phyloP scores from a whole-genome alignment of 2,329 filamentous ascomycete genomes.

The Drechmeria coniospora region DNA sequence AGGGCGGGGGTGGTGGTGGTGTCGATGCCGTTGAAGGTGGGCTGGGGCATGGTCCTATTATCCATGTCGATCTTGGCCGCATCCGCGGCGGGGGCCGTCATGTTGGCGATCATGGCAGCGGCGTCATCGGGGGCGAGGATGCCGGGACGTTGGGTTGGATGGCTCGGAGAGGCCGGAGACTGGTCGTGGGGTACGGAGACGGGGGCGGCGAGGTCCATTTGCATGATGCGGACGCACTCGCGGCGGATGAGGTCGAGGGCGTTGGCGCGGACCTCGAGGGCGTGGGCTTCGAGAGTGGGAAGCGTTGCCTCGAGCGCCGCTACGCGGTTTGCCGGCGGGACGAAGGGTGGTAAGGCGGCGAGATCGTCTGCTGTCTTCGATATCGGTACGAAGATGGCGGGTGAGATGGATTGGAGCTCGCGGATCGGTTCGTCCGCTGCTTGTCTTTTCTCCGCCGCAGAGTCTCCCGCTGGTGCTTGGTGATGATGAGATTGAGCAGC shows the following conservation, averaged over 20 bases:
- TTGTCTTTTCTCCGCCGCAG: not conserved
- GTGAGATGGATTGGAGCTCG: slow-evolving; percentile 9
- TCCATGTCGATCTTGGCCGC: too few species aligned
- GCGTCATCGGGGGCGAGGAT: slow-evolving; percentile 1
- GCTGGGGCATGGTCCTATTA: slow-evolving; percentile 7
- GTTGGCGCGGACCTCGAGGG: slow-evolving; percentile 14
- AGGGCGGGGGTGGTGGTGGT: slow-evolving; percentile 9
- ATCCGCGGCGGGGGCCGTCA: slow-evolving; percentile 11
- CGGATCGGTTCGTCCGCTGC: slow-evolving; percentile 7
- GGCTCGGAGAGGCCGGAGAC: not conserved
- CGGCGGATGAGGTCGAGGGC: slow-evolving; percentile 13
- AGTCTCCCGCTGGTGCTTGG: not conserved
- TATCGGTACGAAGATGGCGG: slow-evolving; percentile 18
- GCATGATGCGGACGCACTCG: slow-evolving; percentile 16
- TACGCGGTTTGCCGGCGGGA: slow-evolving; percentile 4
- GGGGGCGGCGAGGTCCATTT: slow-evolving; percentile 5
- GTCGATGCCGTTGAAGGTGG: slow-evolving; percentile 6
- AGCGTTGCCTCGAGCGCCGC: slow-evolving; percentile 10
- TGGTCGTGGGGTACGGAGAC: not conserved
- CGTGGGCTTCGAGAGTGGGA: slow-evolving; percentile 11
- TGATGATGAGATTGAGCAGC: too few species aligned
- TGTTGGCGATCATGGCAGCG: slow-evolving; percentile 14
- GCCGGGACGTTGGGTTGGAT: not conserved
- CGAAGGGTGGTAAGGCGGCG: slow-evolving; percentile 4
- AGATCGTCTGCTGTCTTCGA: slow-evolving; percentile 2